Percentiles rank a stretch among this genome's conserved stretches.
These are phyloP conservation scores for Astrothelium macrocarpum DNA, from an alignment of 495 filamentous ascomycete genomes.

Conservation along the genomic window DNA sequence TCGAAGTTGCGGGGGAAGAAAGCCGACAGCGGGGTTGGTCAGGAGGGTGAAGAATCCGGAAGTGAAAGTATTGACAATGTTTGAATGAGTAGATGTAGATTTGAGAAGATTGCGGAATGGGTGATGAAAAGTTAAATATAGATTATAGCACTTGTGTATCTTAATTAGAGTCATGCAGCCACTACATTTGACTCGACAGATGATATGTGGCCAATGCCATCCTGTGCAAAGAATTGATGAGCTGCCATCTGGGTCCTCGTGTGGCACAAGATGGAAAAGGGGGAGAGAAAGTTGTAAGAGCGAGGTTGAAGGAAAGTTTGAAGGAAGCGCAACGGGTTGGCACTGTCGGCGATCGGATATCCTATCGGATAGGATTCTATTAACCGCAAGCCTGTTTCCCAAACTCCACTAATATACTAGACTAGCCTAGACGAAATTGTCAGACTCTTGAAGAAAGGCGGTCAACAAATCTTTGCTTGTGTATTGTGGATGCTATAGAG, in stretches of 20 bases:
- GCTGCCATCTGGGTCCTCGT: neutral
- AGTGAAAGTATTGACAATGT: neutral
- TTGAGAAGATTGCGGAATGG: neutral
- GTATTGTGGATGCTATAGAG: neutral
- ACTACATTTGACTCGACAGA: neutral
- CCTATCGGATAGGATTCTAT: too few relatives aligned
- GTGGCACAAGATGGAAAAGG: slow-evolving; percentile 1
- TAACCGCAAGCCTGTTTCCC: neutral
- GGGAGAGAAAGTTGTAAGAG: neutral
- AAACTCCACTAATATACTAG: slow-evolving; percentile 1
- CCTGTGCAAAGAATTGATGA: neutral
- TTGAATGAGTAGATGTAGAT: neutral
- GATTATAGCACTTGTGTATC: neutral
- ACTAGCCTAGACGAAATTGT: slow-evolving; percentile 1
- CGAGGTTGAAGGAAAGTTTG: neutral
- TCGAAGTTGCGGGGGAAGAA: neutral
- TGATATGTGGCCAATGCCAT: neutral
- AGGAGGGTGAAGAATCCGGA: neutral
- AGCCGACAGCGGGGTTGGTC: neutral
- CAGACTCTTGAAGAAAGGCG: neutral
- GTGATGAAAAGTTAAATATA: neutral
- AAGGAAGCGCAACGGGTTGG: too few relatives aligned
- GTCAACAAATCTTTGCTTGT: neutral
- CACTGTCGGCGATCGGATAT: too few relatives aligned
- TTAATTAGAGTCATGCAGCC: slow-evolving; percentile 4